phyloP scores from a whole-genome alignment of 1,284 basidiomycete species.

The Thecaphora thlaspeos region DNA sequence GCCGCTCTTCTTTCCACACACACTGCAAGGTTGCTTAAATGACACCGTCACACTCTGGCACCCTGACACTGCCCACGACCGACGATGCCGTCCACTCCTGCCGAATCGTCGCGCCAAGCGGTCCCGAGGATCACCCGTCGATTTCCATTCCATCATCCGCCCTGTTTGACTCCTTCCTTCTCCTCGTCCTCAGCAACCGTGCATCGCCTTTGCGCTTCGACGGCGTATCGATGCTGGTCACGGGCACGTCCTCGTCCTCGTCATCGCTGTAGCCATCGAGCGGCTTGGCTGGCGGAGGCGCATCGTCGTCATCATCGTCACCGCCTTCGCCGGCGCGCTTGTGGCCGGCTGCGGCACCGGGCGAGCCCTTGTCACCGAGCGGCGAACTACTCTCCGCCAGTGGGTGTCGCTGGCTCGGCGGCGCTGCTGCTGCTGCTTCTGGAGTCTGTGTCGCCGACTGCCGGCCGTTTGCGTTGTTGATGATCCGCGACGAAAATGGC shows the following conservation, averaged over 20 bases:
- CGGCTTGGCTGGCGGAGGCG: slow-evolving; percentile 13
- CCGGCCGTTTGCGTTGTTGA: not conserved
- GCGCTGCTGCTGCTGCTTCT: not conserved
- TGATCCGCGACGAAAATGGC: slow-evolving; percentile 28
- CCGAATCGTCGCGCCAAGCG: too few relatives aligned
- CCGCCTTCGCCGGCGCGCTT: slow-evolving; percentile 16
- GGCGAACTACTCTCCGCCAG: not conserved
- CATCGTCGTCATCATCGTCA: slow-evolving; percentile 14
- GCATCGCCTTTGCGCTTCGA: slow-evolving; percentile 5
- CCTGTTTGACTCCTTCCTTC: slow-evolving; percentile 7
- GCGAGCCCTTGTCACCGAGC: not conserved
- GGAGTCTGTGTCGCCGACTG: too few relatives aligned
- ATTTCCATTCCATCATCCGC: slow-evolving; percentile 17
- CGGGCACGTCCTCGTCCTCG: not conserved
- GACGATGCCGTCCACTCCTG: too few relatives aligned
- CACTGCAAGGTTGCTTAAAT: too few relatives aligned
- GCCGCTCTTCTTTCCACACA: too few relatives aligned
- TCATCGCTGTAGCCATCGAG: slow-evolving; percentile 1
- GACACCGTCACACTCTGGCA: too few relatives aligned
- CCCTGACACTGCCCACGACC: too few relatives aligned
- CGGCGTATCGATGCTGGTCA: slow-evolving; percentile 6
- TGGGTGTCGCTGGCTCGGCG: not conserved
- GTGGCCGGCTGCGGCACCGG: slow-evolving; percentile 18
- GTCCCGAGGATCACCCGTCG: slow-evolving; percentile 18
- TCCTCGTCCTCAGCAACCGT: slow-evolving; percentile 16